Evolutionary conservation across 306 rosid genomes (phyloP), one percentile per base, ranked within the genome.

Genomic region (Castanea sativa): DNA sequence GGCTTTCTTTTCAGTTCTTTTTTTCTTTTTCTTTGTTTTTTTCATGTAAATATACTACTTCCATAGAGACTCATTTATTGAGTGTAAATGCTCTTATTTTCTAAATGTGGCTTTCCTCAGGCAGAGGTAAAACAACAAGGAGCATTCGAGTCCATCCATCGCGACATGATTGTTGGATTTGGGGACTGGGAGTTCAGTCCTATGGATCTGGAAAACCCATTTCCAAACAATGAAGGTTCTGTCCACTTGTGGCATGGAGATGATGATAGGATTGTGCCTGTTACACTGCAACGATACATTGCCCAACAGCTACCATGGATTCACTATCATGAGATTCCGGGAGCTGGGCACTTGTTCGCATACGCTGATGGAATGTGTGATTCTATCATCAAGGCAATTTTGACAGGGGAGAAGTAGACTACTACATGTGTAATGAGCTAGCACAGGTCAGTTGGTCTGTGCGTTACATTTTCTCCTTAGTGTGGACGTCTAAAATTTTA

Each of bases 191-290:
- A 92, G 49, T 91, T 88, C 78, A 85, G 88, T 74, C 99, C 97
- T 55, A 7, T 90, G 9, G 87, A 89, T 71, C 86, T 92, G 78
- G 89, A 84, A 85, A 94, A 91, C 59, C 99, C 97, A 15, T 94
- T 91, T 80, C 92, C 89, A 33, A 84, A 65, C 56, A 90, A 84
- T 25, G 97, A 91, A 82, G 94, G 89, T 57, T 86, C 90, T 2
- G 91, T 92, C 60, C 97, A 94, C 82, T 25, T 94, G 76, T 94
- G 97, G 97, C 98, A 94, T 1, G 98, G 98, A 69, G 97, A 88
- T 21, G 92, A 94, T 0, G 98, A 94, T 86, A 0, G 20, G 67
- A 1, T 92, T 21, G 95, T 88, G 57, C 93, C 92, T 23, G 91
- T 83, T 59, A 80, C 75, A 6, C 67, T 85, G 61, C 92, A 91